Evolutionary conservation across 78 protist genomes (phyloP).

Genomic region (Polysphondylium violaceum): DNA sequence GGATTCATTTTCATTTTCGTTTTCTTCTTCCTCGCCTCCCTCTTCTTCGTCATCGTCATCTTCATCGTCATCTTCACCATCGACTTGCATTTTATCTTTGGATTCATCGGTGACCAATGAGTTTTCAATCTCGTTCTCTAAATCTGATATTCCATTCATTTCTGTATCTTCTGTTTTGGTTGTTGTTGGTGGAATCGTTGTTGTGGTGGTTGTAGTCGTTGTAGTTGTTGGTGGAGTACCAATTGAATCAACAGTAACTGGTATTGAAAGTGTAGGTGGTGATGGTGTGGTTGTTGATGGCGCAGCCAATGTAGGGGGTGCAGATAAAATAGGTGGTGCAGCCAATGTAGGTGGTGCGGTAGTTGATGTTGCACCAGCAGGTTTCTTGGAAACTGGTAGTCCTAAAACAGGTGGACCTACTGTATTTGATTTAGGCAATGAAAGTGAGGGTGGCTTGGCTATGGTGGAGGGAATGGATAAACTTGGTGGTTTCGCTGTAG

Average conservation of each 20-base stretch:
- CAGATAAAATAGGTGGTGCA: neutral
- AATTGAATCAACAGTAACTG: too few species aligned
- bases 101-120: neutral
- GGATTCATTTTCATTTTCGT: too few species aligned
- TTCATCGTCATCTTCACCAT: neutral
- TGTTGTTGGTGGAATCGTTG: neutral
- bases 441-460: too few species aligned
- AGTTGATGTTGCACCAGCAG: neutral
- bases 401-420: neutral
- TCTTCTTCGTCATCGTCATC: too few species aligned
- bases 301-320: neutral
- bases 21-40: too few species aligned
- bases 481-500: too few species aligned
- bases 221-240: conserved; percentile 6
- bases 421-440: neutral
- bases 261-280: conserved; percentile 7
- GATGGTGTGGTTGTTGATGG: neutral
- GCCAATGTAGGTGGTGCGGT: neutral
- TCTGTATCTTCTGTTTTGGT: neutral
- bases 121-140: conserved; percentile 1
- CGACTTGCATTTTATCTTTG: neutral
- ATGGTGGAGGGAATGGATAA: too few species aligned
- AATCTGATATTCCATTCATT: conserved; percentile 17
- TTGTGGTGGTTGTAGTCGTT: neutral
- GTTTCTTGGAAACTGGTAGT: too few species aligned